Evolutionary conservation across 306 rosid genomes (phyloP).

Genomic region (Pyrus betulifolia): DNA sequence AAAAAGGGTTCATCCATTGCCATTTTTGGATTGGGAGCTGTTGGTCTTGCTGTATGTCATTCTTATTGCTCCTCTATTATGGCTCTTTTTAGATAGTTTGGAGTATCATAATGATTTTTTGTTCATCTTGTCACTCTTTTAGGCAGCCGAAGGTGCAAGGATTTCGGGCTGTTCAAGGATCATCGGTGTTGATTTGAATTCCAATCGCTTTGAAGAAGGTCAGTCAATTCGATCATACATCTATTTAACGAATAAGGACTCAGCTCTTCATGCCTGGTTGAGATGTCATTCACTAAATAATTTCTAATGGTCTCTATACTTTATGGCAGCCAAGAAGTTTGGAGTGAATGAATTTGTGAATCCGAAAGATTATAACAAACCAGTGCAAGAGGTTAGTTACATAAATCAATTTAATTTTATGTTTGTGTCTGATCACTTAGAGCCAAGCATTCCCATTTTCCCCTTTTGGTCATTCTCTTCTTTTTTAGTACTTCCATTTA

Average conservation of each 20-base stretch:
- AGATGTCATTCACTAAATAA: not conserved
- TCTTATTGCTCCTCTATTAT: not conserved
- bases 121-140: not conserved
- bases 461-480: not conserved
- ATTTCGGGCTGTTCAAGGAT: conserved; percentile 54
- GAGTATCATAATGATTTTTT: not conserved
- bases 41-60: conserved; percentile 56
- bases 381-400: conserved; percentile 60
- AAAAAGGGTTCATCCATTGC: conserved; percentile 61
- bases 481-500: not conserved
- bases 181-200: conserved; percentile 56
- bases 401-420: not conserved
- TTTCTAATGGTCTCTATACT: not conserved
- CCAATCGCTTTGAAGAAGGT: conserved; percentile 52
- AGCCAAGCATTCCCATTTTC: not conserved
- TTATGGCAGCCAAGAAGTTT: conserved; percentile 67
- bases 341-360: conserved; percentile 84
- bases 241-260: not conserved
- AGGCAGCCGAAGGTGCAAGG: conserved; percentile 70
- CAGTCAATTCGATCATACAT: not conserved
- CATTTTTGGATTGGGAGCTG: conserved; percentile 65
- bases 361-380: conserved; percentile 80
- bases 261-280: not conserved
- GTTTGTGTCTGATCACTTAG: not conserved
- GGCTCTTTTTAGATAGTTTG: not conserved